phyloP scores from a whole-genome alignment of 2,329 filamentous ascomycete genomes.

The Cladophialophora psammophila region DNA sequence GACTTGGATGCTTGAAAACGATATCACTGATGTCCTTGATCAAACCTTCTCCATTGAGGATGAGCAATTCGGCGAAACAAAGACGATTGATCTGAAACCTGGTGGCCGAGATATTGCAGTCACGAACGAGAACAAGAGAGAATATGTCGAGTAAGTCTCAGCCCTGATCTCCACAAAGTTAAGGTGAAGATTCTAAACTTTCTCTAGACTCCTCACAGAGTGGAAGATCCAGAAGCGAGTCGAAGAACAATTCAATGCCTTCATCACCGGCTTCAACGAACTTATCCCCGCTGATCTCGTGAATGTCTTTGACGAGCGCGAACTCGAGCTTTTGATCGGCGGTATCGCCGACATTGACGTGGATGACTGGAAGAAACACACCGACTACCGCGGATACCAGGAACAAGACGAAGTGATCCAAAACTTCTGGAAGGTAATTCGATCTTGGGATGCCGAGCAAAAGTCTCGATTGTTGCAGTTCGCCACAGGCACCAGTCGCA shows the following conservation, averaged over 20 bases:
- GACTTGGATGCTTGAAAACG: slow-evolving; percentile 97
- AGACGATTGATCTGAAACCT: slow-evolving; percentile 91
- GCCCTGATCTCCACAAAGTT: neutral
- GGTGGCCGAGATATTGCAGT: slow-evolving; percentile 91
- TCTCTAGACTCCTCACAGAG: slow-evolving; percentile 81
- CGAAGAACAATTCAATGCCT: slow-evolving; percentile 96
- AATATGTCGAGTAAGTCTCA: slow-evolving; percentile 84
- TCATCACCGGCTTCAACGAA: slow-evolving; percentile 97
- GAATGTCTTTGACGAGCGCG: slow-evolving; percentile 98
- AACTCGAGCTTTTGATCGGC: slow-evolving; percentile 93
- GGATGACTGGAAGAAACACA: slow-evolving; percentile 99
- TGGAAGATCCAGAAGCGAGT: slow-evolving; percentile 99
- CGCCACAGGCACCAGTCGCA: slow-evolving; percentile 95
- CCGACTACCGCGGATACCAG: slow-evolving; percentile 97
- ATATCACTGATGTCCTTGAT: slow-evolving; percentile 93
- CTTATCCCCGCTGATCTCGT: slow-evolving; percentile 95
- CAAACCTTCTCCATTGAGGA: slow-evolving; percentile 97
- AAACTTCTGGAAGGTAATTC: slow-evolving; percentile 96
- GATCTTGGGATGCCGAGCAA: slow-evolving; percentile 97
- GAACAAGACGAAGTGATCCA: slow-evolving; percentile 97
- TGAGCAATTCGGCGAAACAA: slow-evolving; percentile 93
- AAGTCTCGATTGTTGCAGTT: slow-evolving; percentile 97
- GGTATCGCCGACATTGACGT: slow-evolving; percentile 99
- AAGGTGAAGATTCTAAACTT: slow-evolving; percentile 25
- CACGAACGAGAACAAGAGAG: slow-evolving; percentile 98